Evolutionary conservation across 106 monocot species (phyloP).

Genomic region (Allium sativum): DNA sequence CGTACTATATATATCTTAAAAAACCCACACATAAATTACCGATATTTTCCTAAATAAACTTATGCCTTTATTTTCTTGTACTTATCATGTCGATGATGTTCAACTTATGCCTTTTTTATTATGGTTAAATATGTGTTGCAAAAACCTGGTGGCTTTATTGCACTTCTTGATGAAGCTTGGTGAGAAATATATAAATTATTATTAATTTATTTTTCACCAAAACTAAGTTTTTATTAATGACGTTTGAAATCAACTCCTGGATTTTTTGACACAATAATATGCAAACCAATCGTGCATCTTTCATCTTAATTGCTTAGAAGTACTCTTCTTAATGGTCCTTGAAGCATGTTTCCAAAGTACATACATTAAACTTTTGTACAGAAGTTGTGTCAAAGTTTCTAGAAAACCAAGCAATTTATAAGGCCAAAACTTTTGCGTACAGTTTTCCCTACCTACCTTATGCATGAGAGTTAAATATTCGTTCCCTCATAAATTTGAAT

Average conservation of each 20-base stretch:
- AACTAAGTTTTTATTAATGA: not conserved
- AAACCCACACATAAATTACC: too few relatives aligned
- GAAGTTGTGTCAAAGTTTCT: constrained; percentile 72
- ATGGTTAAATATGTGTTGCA: constrained; percentile 18
- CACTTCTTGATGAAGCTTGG: constrained; percentile 94
- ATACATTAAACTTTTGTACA: constrained; percentile 83
- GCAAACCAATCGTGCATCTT: too few relatives aligned
- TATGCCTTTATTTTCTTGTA: too few relatives aligned
- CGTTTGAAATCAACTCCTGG: not conserved
- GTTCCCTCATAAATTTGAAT: not conserved
- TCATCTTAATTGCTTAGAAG: not conserved
- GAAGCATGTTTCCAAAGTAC: constrained; percentile 88
- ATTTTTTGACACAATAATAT: too few relatives aligned
- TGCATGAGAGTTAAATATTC: constrained; percentile 63
- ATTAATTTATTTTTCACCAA: not conserved
- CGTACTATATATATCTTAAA: too few relatives aligned
- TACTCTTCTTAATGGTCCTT: constrained; percentile 7
- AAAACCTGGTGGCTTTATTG: constrained; percentile 83
- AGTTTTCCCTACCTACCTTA: constrained; percentile 64
- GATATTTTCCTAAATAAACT: too few relatives aligned
- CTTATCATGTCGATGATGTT: too few relatives aligned
- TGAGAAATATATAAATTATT: constrained; percentile 19
- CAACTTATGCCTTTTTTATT: too few relatives aligned
- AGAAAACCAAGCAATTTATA: constrained; percentile 61
- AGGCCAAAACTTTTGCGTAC: constrained; percentile 87